A percentile compares a stretch with the other conserved stretches of the same genome.
These are phyloP conservation scores for Colletotrichum kahawae DNA, from an alignment of 2,329 filamentous ascomycete genomes.

Conservation along the genomic window DNA sequence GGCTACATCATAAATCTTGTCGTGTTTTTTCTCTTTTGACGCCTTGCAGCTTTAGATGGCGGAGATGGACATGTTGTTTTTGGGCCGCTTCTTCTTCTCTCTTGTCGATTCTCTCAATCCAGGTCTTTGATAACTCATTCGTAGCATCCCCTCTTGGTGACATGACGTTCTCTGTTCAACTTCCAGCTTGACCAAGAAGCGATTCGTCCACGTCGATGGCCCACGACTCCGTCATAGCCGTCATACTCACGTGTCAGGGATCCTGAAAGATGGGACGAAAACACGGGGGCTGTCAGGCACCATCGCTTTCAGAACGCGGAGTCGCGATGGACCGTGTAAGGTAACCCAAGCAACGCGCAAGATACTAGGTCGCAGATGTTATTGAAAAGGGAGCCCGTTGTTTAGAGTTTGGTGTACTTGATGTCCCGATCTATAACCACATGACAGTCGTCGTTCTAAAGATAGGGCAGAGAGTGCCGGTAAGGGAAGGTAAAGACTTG, in stretches of 20 bases:
- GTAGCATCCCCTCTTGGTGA: background rate
- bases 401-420: background rate
- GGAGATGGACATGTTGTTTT: constrained; percentile 31
- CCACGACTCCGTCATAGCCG: background rate
- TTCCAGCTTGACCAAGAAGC: background rate
- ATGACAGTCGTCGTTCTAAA: constrained; percentile 4
- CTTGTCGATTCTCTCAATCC: constrained; percentile 23
- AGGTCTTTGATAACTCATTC: constrained; percentile 18
- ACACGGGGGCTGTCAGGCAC: background rate
- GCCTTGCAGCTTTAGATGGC: constrained; percentile 41
- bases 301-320: background rate
- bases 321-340: background rate
- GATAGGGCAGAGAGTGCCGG: background rate
- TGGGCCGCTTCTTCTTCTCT: constrained; percentile 20
- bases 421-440: background rate
- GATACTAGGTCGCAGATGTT: background rate
- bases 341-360: background rate
- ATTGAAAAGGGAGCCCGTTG: background rate
- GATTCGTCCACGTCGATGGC: background rate
- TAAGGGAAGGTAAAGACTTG: background rate
- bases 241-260: constrained; percentile 8
- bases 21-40: constrained; percentile 40
- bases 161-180: background rate
- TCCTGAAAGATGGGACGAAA: background rate
- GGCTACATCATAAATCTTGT: constrained; percentile 55